phyloP scores from a whole-genome alignment of 2,329 filamentous ascomycete species.

The Phialophora chinensis region DNA sequence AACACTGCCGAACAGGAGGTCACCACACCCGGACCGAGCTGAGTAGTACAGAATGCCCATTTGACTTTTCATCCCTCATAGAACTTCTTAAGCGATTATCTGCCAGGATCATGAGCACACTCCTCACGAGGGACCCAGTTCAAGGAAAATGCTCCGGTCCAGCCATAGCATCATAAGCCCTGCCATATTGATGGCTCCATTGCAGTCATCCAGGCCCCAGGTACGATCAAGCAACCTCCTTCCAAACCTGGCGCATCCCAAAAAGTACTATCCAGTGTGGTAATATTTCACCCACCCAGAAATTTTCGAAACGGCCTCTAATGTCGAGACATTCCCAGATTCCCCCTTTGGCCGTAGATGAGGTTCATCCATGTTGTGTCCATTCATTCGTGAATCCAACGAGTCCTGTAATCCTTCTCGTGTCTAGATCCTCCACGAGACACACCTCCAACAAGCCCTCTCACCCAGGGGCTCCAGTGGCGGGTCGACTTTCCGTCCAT shows the following conservation, averaged over 20 bases:
- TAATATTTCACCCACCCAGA: background rate
- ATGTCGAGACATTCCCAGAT: background rate
- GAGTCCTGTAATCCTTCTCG: background rate
- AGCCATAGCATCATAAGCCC: conserved; percentile 19
- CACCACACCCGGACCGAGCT: background rate
- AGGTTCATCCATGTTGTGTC: background rate
- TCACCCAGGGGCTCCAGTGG: background rate
- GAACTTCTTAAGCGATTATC: background rate
- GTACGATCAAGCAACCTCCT: background rate
- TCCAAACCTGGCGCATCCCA: background rate
- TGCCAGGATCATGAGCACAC: background rate
- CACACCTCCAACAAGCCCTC: background rate
- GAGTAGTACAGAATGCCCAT: background rate
- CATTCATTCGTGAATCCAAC: background rate
- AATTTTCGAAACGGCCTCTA: background rate
- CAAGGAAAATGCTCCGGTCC: conserved; percentile 18
- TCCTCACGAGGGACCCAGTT: background rate
- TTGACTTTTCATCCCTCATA: conserved; percentile 4
- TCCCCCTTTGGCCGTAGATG: background rate
- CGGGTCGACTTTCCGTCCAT: background rate
- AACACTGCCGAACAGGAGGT: background rate
- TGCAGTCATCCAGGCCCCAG: background rate
- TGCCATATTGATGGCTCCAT: conserved; percentile 4
- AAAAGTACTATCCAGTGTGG: background rate
- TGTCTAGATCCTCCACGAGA: background rate